A percentile compares a stretch with the other conserved stretches of the same genome.
Evolutionary conservation across 495 filamentous ascomycete species (phyloP).

Genomic region (Xylaria scruposa): DNA sequence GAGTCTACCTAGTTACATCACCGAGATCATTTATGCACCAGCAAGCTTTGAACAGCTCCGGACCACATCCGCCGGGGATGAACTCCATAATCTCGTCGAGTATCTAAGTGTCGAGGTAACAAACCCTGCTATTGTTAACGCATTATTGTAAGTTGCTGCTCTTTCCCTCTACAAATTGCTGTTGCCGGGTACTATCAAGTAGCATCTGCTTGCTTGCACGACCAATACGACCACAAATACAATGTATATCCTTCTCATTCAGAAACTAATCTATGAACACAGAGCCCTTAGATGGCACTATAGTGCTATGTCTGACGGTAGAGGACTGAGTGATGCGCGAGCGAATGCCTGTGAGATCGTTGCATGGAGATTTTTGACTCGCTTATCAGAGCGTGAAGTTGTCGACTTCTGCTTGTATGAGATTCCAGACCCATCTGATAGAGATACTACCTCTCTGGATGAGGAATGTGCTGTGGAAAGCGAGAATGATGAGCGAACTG

Average conservation of each 20-base stretch:
- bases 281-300: slow-evolving; percentile 87
- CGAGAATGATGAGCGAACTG: slow-evolving; percentile 48
- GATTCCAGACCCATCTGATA: slow-evolving; percentile 57
- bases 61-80: slow-evolving; percentile 67
- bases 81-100: slow-evolving; percentile 68
- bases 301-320: slow-evolving; percentile 66
- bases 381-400: slow-evolving; percentile 77
- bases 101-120: slow-evolving; percentile 69
- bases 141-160: slow-evolving; percentile 68
- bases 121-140: slow-evolving; percentile 77
- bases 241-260: neutral
- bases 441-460: slow-evolving; percentile 3
- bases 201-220: neutral
- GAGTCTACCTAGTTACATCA: slow-evolving; percentile 59
- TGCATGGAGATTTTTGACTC: slow-evolving; percentile 85
- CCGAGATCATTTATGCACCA: slow-evolving; percentile 67
- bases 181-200: neutral
- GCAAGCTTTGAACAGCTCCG: slow-evolving; percentile 83
- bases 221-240: neutral
- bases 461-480: slow-evolving; percentile 35
- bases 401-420: slow-evolving; percentile 87
- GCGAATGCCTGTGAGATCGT: slow-evolving; percentile 90
- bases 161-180: neutral
- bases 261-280: neutral
- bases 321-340: slow-evolving; percentile 74